Base-by-base conservation (phyloP, 139 green algal species). In the Chlorella sp. region DNA sequence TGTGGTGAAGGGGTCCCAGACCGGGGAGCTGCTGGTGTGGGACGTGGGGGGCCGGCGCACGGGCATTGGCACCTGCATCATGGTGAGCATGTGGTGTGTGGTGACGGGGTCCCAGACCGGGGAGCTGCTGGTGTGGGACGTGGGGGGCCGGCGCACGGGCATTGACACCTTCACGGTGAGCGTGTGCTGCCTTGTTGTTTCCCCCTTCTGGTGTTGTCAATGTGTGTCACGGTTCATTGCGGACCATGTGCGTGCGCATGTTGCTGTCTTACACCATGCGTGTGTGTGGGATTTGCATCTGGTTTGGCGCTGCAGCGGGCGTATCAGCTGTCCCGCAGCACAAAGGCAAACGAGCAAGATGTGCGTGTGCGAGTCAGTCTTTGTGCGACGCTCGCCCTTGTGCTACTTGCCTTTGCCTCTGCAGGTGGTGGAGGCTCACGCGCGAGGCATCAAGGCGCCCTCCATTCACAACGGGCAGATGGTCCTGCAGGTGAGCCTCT, bases 91-190 rank as follows among this genome's bases (percentile, higher is more conserved):
- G 42, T 55, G n/a, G n/a, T n/a, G n/a, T n/a, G n/a, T 88, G 34
- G 83, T 86, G 4, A 88, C 86, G 1, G 86, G 86, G 32, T 70
- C 62, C 2, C 74, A 33, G 22, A 70, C 55, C 24, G 86, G 82
- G 6, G 71, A 80, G 0, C 62, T 91, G 60, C 67, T 86, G 27
- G 62, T 89, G 62, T 91, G 83, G 82, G 83, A 88, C 67, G 64
- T 86, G 30, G 31, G 30, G 29, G 77, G 74, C 26, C 29, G 42
- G 1, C 72, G 72, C 26, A 35, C 50, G n/a, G 70, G 62, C 31
- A 74, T 82, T 49, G 77, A 78, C 61, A 77, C 67, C 59, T 88
- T 82, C 42, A 76, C 82, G 82, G 78, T 87, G 30, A 22, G 72
- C 36, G 6, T 10, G 42, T 55, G n/a, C n/a, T n/a, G n/a, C n/a